These are phyloP conservation scores for Coemansia guatemalensis DNA, from an alignment of 192 early-diverging fungal species.

Conservation along the genomic window DNA sequence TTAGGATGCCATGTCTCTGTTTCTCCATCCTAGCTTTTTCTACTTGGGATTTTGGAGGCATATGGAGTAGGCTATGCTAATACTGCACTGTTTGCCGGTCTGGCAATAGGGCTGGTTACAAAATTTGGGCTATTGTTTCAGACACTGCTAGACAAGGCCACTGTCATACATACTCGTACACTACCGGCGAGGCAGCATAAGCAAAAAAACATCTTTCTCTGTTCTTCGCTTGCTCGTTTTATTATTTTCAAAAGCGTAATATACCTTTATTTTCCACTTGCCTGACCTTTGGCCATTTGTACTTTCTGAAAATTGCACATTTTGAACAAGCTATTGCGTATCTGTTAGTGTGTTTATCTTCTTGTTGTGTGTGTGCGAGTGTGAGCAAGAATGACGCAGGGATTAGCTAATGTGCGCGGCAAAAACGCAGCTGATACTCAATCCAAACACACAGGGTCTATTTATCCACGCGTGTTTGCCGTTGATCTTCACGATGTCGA, in stretches of 20 bases:
- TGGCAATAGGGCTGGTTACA: neutral
- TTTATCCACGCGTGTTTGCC: conserved; percentile 41
- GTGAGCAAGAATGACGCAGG: neutral
- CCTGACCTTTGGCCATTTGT: too few relatives aligned
- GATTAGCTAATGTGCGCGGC: neutral
- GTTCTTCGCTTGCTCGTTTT: neutral
- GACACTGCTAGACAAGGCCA: neutral
- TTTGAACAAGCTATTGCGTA: too few relatives aligned
- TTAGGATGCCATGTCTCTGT: conserved; percentile 11
- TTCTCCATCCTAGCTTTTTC: neutral
- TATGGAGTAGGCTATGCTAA: neutral
- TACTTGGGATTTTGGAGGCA: neutral
- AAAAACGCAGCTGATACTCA: neutral
- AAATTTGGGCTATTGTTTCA: neutral
- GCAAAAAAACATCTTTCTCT: neutral
- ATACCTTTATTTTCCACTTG: neutral
- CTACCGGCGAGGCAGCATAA: neutral
- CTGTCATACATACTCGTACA: neutral
- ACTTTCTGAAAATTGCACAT: too few relatives aligned
- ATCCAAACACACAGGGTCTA: neutral
- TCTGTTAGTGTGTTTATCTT: neutral
- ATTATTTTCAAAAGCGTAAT: neutral
- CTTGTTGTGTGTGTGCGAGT: too few relatives aligned
- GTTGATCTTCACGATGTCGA: conserved; percentile 47
- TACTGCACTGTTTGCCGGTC: neutral